phyloP scores from a whole-genome alignment of 805 yeast genomes.

The Teunomyces stri region DNA sequence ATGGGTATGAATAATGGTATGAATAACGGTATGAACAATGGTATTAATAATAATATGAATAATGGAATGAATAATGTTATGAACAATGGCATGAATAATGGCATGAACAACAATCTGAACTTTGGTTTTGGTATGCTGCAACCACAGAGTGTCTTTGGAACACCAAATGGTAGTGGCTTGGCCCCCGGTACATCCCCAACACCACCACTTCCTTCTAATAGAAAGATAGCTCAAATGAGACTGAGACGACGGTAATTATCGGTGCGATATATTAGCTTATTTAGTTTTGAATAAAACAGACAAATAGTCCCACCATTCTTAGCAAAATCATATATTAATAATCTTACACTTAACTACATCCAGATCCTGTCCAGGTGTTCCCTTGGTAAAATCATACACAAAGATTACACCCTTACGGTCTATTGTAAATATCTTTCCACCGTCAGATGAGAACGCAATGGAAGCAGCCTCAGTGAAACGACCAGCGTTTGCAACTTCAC shows the following conservation, averaged over 20 bases:
- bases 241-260: conserved; percentile 22
- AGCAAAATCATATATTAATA: conserved; percentile 24
- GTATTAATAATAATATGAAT: background rate
- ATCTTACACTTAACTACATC: conserved; percentile 68
- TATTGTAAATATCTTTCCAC: conserved; percentile 70
- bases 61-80: background rate
- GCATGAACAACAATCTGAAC: background rate
- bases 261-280: too few relatives aligned
- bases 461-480: conserved; percentile 77
- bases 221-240: conserved; percentile 36
- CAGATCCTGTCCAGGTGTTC: conserved; percentile 64
- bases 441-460: conserved; percentile 71
- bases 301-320: too few relatives aligned
- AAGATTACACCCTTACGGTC: conserved; percentile 81
- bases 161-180: background rate
- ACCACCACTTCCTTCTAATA: conserved; percentile 20
- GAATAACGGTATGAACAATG: background rate
- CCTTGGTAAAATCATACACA: conserved; percentile 86
- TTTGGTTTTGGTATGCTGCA: background rate
- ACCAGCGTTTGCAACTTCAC: conserved; percentile 75
- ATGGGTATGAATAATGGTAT: background rate
- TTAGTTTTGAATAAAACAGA: too few relatives aligned
- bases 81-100: background rate
- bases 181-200: conserved; percentile 9
- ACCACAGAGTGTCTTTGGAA: conserved; percentile 2